Evolutionary conservation across 2,329 filamentous ascomycete species (phyloP).

Genomic region (Cladosporium colombiae): DNA sequence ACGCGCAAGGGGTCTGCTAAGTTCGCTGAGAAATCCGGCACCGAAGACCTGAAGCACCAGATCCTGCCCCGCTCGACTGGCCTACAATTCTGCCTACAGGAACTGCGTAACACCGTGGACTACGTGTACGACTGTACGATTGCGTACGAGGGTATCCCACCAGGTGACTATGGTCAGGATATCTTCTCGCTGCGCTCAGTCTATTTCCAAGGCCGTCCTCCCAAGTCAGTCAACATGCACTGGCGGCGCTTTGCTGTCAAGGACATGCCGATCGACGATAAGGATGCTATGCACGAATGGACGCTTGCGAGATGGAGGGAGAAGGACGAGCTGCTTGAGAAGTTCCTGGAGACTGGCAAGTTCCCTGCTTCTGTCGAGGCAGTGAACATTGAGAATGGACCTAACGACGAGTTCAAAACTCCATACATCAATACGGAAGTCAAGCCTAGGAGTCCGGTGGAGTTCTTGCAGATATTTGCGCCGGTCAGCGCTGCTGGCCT

Average conservation of each 20-base stretch:
- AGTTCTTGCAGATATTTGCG: slow-evolving; percentile 48
- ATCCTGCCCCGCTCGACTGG: slow-evolving; percentile 80
- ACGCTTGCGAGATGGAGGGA: slow-evolving; percentile 81
- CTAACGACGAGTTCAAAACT: slow-evolving; percentile 39
- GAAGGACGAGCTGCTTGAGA: slow-evolving; percentile 84
- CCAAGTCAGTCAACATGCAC: slow-evolving; percentile 93
- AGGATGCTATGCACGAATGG: slow-evolving; percentile 77
- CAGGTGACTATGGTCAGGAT: slow-evolving; percentile 76
- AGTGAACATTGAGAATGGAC: slow-evolving; percentile 34
- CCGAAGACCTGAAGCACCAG: slow-evolving; percentile 68
- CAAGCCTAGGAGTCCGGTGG: slow-evolving; percentile 39
- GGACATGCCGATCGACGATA: slow-evolving; percentile 76
- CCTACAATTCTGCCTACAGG: slow-evolving; percentile 74
- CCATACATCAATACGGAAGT: slow-evolving; percentile 52
- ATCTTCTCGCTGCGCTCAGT: slow-evolving; percentile 83
- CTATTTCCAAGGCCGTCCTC: slow-evolving; percentile 84
- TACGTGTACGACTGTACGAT: slow-evolving; percentile 93
- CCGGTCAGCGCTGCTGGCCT: slow-evolving; percentile 41
- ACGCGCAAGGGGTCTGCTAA: slow-evolving; percentile 67
- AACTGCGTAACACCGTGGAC: slow-evolving; percentile 72
- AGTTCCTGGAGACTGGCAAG: slow-evolving; percentile 71
- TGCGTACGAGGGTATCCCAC: slow-evolving; percentile 91
- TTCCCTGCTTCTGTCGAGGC: slow-evolving; percentile 69
- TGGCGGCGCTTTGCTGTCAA: slow-evolving; percentile 83
- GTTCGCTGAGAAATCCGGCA: slow-evolving; percentile 74